Evolutionary conservation across 805 yeast species (phyloP).

Genomic region (Sugiyamaella lignohabitans): DNA sequence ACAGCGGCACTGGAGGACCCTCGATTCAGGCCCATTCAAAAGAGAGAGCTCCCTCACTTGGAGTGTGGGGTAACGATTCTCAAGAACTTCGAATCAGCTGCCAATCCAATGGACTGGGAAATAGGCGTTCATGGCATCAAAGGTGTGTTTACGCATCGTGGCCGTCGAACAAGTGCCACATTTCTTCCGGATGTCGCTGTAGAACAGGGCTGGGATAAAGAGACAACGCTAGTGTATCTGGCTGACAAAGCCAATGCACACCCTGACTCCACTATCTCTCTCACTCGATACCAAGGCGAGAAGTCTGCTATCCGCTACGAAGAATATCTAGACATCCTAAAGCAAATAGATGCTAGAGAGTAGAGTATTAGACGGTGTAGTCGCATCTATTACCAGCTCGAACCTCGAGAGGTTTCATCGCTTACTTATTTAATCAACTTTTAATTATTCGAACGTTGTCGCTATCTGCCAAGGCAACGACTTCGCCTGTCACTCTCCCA

Average conservation of each 20-base stretch:
- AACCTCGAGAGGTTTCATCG: too few species aligned
- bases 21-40: conserved; percentile 61
- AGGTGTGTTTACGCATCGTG: conserved; percentile 43
- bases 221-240: conserved; percentile 62
- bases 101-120: conserved; percentile 62
- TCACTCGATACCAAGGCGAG: conserved; percentile 52
- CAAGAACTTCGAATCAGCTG: conserved; percentile 48
- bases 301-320: conserved; percentile 40
- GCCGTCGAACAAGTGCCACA: conserved; percentile 54
- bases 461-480: too few species aligned
- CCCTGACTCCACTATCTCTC: conserved; percentile 35
- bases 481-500: too few species aligned
- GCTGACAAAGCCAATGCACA: conserved; percentile 55
- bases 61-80: conserved; percentile 59
- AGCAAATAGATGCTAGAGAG: not conserved
- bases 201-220: conserved; percentile 78
- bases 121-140: conserved; percentile 79
- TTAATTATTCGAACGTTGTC: too few species aligned
- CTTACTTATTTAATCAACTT: not conserved
- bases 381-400: too few species aligned
- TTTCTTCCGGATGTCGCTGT: conserved; percentile 85
- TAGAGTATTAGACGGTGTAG: too few species aligned
- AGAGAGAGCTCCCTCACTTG: conserved; percentile 47
- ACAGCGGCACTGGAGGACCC: conserved; percentile 72
- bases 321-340: conserved; percentile 31